A percentile compares a stretch with the other conserved stretches of the same genome.
phyloP scores from a whole-genome alignment of 352 stramenopile genomes.

The Pythium monospermum region DNA sequence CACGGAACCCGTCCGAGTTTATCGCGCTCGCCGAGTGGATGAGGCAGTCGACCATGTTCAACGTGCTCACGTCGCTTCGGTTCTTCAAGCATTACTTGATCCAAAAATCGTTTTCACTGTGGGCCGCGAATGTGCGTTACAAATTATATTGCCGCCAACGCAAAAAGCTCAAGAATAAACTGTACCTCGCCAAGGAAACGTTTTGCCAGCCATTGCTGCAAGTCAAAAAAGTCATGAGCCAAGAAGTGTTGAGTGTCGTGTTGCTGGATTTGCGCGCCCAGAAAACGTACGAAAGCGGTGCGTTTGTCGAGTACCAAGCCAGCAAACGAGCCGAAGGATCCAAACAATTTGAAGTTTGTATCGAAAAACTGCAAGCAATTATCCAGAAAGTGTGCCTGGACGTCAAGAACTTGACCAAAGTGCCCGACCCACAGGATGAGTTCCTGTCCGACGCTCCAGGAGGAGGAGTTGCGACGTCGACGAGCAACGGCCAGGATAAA shows the following conservation, averaged over 20 bases:
- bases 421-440: conserved; percentile 51
- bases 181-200: conserved; percentile 90
- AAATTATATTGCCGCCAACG: conserved; percentile 89
- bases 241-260: conserved; percentile 77
- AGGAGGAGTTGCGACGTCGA: conserved; percentile 20
- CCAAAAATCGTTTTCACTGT: conserved; percentile 88
- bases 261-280: conserved; percentile 81
- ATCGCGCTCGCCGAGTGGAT: conserved; percentile 93
- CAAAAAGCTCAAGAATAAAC: conserved; percentile 64
- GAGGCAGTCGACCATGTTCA: conserved; percentile 92
- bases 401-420: conserved; percentile 85
- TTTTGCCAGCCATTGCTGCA: conserved; percentile 87
- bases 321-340: conserved; percentile 80
- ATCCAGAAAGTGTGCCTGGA: conserved; percentile 87
- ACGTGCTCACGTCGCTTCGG: conserved; percentile 90
- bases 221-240: conserved; percentile 85
- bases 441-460: conserved; percentile 44
- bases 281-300: conserved; percentile 84
- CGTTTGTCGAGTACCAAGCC: conserved; percentile 90
- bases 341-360: conserved; percentile 88
- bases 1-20: conserved; percentile 87
- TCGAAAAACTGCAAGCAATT: conserved; percentile 89
- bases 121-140: conserved; percentile 86
- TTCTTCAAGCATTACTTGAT: conserved; percentile 95
- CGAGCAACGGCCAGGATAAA: conserved; percentile 48